Percentiles rank a stretch among this genome's conserved stretches.
These are phyloP conservation scores for Dioszegia hungarica DNA, from an alignment of 768 basidiomycete species.

Conservation along the genomic window DNA sequence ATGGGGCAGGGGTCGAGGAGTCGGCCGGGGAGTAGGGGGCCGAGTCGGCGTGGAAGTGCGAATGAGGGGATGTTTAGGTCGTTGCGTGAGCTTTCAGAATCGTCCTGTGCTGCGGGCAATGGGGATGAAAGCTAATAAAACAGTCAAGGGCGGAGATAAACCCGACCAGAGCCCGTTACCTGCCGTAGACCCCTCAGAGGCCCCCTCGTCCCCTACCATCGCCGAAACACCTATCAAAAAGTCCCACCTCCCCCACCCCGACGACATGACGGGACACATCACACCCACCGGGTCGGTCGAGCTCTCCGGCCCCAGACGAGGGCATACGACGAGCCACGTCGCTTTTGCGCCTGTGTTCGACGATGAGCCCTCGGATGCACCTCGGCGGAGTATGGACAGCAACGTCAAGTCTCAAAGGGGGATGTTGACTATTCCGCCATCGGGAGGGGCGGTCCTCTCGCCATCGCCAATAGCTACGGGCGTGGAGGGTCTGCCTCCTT, in stretches of 20 bases:
- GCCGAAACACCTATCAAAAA: conserved; percentile 20
- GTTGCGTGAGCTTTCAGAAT: background rate
- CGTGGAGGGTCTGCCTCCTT: background rate
- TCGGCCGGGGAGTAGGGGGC: conserved; percentile 34
- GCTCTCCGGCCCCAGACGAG: background rate
- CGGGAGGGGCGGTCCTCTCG: too few relatives aligned
- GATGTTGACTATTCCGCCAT: too few relatives aligned
- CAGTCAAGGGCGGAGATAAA: background rate
- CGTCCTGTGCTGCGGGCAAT: too few relatives aligned
- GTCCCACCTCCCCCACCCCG: conserved; percentile 6
- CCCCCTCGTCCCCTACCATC: conserved; percentile 28
- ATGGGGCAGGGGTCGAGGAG: conserved; percentile 27
- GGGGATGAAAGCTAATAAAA: background rate
- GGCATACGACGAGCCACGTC: background rate
- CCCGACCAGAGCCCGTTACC: conserved; percentile 13
- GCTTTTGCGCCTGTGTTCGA: conserved; percentile 1
- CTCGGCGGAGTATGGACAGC: too few relatives aligned
- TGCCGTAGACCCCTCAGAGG: conserved; percentile 24
- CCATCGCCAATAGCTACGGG: background rate
- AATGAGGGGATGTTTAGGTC: conserved; percentile 20
- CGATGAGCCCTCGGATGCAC: too few relatives aligned
- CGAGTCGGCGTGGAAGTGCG: conserved; percentile 21
- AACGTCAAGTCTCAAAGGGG: too few relatives aligned
- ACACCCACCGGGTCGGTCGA: background rate
- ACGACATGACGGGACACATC: background rate